Base-by-base conservation (phyloP, 805 yeast species). In the Ogataea neopini region DNA sequence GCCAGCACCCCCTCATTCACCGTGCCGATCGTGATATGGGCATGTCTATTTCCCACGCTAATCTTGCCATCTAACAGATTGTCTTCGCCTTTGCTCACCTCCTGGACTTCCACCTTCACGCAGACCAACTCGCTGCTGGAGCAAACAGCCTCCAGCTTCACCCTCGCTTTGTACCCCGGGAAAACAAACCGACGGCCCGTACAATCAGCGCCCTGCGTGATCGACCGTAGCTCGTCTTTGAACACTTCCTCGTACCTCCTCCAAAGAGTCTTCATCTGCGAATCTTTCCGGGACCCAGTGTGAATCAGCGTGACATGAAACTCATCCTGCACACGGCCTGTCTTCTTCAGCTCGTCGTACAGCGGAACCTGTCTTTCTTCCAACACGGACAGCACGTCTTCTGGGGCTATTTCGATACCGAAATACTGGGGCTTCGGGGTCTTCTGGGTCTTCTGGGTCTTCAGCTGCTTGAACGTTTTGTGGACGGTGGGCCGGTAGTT, bases 11-110 rank as follows among this genome's bases (percentile, higher is more conserved):
- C 65, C 0, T 70, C 69, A 1, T 69, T 56, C 1, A 68, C 59
- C 0, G 88, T 78, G 0, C 91, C 96, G 11, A 88, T 59, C 0
- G 97, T 91, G 36, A 90, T 77, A 61, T 91, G 97, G 0, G 85
- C 72, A 49, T 64, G 62, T 44, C 67, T 62, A 48, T 81, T 79
- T 0, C 73, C 71, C 7, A 66, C 43, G n/a, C 59, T 56, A 4
- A 64, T 26, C 11, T 41, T 29, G 9, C 45, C 20, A 9, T 51
- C 46, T 34, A 48, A n/a, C 13, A 22, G 44, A 25, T 54, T 44
- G 28, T 41, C 48, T 13, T 19, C 15, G 4, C 8, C 32, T 15
- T 10, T 15, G 1, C 9, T 18, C 37, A 61, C 40, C 6, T 52
- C 26, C 19, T 50, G 37, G 2, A 75, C 50, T 7, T 70, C 69